Evolutionary conservation across 345 rosid species (phyloP).

Genomic region (Syzygium grande): DNA sequence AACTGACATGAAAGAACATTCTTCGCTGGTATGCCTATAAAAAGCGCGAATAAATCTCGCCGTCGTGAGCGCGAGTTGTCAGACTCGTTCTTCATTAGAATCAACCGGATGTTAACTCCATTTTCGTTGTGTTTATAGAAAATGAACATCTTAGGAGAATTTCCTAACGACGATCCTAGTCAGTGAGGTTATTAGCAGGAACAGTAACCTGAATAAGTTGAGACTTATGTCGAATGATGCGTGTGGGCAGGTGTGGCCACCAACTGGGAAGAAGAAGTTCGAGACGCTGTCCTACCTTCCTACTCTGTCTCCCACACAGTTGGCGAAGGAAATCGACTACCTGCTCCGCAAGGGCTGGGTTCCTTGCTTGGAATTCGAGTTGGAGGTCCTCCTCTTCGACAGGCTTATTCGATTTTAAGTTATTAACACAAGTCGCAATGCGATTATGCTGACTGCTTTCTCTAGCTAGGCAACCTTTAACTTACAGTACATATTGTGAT

Average conservation of each 20-base stretch:
- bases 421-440: background rate
- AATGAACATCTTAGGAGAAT: background rate
- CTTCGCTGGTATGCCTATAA: background rate
- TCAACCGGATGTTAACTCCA: background rate
- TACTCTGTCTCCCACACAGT: constrained; percentile 8
- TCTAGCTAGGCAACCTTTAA: background rate
- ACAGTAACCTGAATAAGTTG: background rate
- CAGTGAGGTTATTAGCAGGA: background rate
- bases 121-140: background rate
- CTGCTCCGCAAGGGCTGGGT: constrained; percentile 12
- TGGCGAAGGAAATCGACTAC: constrained; percentile 5
- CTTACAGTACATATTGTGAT: background rate
- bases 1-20: background rate
- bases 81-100: background rate
- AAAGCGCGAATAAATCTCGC: background rate
- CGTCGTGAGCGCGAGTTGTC: background rate
- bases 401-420: background rate
- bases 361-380: constrained; percentile 24
- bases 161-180: background rate
- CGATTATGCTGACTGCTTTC: background rate
- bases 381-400: background rate
- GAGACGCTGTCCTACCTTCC: constrained; percentile 58
- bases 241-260: constrained; percentile 12
- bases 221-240: background rate
- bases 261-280: constrained; percentile 26